phyloP scores from a whole-genome alignment of 179 eudicot genomes.

The Camellia oleifera region DNA sequence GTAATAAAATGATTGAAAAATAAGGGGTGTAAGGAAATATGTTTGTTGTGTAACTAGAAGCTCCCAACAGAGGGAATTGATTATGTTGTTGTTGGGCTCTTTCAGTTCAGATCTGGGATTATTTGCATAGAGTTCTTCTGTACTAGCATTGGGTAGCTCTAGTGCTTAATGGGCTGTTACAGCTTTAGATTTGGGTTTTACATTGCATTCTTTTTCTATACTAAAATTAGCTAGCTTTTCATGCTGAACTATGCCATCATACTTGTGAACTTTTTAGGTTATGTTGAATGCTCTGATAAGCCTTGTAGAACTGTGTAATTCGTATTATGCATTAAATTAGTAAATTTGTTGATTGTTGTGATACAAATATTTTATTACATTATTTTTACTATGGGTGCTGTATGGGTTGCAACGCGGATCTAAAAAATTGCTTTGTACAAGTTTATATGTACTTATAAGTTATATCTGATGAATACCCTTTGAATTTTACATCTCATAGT shows the following conservation, averaged over 20 bases:
- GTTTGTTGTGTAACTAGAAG: no score
- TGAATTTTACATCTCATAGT: no score
- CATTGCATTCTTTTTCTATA: background rate
- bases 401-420: background rate
- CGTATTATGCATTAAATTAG: background rate
- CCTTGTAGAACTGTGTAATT: background rate
- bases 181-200: background rate
- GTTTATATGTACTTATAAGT: background rate
- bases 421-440: background rate
- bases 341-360: background rate
- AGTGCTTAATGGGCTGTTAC: background rate
- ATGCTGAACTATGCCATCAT: background rate
- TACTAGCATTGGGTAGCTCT: background rate
- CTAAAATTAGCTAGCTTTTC: background rate
- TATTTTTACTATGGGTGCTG: background rate
- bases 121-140: background rate
- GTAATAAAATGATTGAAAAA: no score
- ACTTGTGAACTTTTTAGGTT: background rate
- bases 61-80: no score
- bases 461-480: background rate
- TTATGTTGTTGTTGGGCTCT: background rate
- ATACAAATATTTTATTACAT: background rate
- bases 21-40: no score
- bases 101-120: background rate
- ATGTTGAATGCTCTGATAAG: background rate